A percentile compares a stretch with the other conserved stretches of the same genome.
phyloP scores from a whole-genome alignment of 2,329 filamentous ascomycete species.

The Beauveria asiatica region DNA sequence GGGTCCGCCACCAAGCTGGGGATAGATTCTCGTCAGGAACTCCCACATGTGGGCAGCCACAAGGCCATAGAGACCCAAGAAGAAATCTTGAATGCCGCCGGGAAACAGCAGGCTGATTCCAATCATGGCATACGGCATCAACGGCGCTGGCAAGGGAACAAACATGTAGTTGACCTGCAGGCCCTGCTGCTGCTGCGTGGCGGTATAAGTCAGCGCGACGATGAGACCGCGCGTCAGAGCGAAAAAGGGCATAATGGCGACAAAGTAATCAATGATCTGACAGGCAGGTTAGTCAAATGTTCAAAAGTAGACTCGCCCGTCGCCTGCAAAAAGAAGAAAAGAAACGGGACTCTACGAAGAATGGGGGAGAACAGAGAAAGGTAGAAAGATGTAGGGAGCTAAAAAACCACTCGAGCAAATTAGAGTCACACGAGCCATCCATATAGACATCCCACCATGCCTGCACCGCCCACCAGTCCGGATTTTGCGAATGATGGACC shows the following conservation, averaged over 20 bases:
- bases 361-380: not conserved
- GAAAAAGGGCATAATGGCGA: conserved; percentile 23
- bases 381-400: conserved; percentile 51
- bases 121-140: conserved; percentile 74
- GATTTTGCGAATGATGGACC: conserved; percentile 61
- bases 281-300: conserved; percentile 11
- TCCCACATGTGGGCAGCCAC: conserved; percentile 84
- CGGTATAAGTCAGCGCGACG: conserved; percentile 75
- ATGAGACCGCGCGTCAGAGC: conserved; percentile 58
- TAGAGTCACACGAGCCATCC: conserved; percentile 57
- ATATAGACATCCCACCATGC: conserved; percentile 69
- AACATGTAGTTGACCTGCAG: conserved; percentile 71
- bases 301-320: not conserved
- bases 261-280: conserved; percentile 22
- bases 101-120: conserved; percentile 60
- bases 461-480: conserved; percentile 56
- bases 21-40: conserved; percentile 82
- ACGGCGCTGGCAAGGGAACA: conserved; percentile 72
- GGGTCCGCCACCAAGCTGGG: conserved; percentile 74
- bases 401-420: conserved; percentile 51
- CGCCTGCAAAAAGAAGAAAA: not conserved
- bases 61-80: conserved; percentile 67
- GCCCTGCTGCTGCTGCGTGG: conserved; percentile 75
- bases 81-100: conserved; percentile 44
- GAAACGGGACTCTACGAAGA: conserved; percentile 11